Evolutionary conservation across 2,329 filamentous ascomycete genomes (phyloP).

Genomic region (Fusarium bulbicola): DNA sequence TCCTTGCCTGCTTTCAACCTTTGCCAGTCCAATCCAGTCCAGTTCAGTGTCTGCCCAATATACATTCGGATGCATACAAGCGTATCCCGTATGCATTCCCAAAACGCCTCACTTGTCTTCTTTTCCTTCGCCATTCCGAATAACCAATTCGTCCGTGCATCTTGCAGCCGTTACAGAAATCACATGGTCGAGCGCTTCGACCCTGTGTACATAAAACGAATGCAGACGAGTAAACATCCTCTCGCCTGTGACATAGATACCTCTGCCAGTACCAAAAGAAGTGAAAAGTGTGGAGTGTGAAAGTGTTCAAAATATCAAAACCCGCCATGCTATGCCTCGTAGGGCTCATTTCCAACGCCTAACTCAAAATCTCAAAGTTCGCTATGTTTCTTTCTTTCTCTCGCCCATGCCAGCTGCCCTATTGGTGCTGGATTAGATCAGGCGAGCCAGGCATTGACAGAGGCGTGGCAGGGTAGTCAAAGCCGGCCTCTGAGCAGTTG

Average conservation of each 20-base stretch:
- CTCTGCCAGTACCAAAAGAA: conserved; percentile 22
- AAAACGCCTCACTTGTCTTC: conserved; percentile 39
- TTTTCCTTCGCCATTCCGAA: conserved; percentile 38
- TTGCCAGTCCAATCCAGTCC: conserved; percentile 7
- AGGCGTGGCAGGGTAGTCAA: conserved; percentile 75
- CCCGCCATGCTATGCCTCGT: conserved; percentile 38
- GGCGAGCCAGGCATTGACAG: conserved; percentile 78
- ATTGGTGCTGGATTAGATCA: conserved; percentile 53
- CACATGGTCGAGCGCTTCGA: conserved; percentile 43
- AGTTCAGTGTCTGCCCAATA: not conserved
- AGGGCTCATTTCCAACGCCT: conserved; percentile 36
- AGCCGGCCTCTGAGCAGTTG: conserved; percentile 68
- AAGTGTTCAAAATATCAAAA: conserved; percentile 37
- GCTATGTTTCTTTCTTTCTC: conserved; percentile 10
- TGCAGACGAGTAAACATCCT: conserved; percentile 22
- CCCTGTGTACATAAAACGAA: conserved; percentile 30
- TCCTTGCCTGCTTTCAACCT: conserved; percentile 26
- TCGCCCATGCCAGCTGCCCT: conserved; percentile 7
- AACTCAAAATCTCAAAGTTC: conserved; percentile 31
- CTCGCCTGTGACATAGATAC: conserved; percentile 18
- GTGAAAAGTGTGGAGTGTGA: conserved; percentile 33
- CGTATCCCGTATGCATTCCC: conserved; percentile 29
- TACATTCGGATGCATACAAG: conserved; percentile 23
- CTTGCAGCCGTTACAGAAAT: conserved; percentile 39
- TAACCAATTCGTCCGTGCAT: conserved; percentile 37